These are phyloP conservation scores for Hymenoscyphus occultus DNA, from an alignment of 2,329 filamentous ascomycete species.

Conservation along the genomic window DNA sequence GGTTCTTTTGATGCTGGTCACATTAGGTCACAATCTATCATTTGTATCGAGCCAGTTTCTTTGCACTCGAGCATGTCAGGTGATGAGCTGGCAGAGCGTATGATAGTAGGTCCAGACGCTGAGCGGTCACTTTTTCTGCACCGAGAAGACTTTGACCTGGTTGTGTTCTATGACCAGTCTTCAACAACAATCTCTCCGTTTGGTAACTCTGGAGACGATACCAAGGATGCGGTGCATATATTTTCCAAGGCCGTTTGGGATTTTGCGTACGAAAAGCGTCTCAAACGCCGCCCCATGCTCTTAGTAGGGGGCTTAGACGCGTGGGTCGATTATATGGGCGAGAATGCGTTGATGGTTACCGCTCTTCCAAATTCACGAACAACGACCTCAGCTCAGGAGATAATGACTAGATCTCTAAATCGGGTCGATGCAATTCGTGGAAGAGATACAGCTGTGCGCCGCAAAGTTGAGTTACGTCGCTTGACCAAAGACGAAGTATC, in stretches of 20 bases:
- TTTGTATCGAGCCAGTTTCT: slow-evolving; percentile 86
- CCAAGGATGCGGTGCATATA: slow-evolving; percentile 60
- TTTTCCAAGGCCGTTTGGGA: slow-evolving; percentile 78
- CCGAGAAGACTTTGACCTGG: slow-evolving; percentile 74
- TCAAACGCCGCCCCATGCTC: slow-evolving; percentile 72
- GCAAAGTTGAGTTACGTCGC: slow-evolving; percentile 55
- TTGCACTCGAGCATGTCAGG: slow-evolving; percentile 65
- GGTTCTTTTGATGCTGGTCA: slow-evolving; percentile 85
- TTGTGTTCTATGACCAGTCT: slow-evolving; percentile 85
- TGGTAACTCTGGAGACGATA: slow-evolving; percentile 42
- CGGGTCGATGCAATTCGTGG: slow-evolving; percentile 47
- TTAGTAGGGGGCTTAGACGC: slow-evolving; percentile 79
- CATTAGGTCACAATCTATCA: slow-evolving; percentile 76
- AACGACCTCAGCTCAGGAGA: slow-evolving; percentile 28
- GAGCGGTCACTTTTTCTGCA: slow-evolving; percentile 73
- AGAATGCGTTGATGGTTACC: slow-evolving; percentile 47
- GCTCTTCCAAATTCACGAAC: slow-evolving; percentile 44
- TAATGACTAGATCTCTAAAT: slow-evolving; percentile 36
- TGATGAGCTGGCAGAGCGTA: slow-evolving; percentile 60
- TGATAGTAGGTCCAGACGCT: slow-evolving; percentile 67
- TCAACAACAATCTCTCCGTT: slow-evolving; percentile 40
- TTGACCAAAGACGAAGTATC: slow-evolving; percentile 78
- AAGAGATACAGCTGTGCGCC: slow-evolving; percentile 28
- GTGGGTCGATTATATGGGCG: slow-evolving; percentile 80
- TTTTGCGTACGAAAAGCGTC: slow-evolving; percentile 75